These are phyloP conservation scores for Tilletia setariae DNA, from an alignment of 1,284 basidiomycete genomes.

Conservation along the genomic window DNA sequence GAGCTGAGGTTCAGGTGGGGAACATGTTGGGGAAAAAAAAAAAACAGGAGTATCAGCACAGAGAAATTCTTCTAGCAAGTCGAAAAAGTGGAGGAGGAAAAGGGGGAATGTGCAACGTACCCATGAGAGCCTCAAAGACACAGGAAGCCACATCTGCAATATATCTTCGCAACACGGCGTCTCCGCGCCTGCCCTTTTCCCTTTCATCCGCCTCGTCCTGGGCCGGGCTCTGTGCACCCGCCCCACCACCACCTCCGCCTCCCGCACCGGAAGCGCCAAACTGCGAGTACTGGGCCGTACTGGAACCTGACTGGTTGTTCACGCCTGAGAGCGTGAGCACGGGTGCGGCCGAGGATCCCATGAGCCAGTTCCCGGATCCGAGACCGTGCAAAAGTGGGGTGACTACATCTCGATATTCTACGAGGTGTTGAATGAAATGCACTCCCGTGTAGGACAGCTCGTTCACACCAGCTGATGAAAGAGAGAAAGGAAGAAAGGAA, in stretches of 20 bases:
- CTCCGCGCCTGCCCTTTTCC: background rate
- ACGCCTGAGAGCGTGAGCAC: constrained; percentile 29
- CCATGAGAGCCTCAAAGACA: constrained; percentile 3
- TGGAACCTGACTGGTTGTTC: background rate
- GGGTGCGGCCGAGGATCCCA: constrained; percentile 39
- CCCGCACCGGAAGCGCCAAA: background rate
- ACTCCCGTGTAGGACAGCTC: constrained; percentile 46
- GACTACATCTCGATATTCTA: constrained; percentile 46
- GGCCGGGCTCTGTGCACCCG: constrained; percentile 3
- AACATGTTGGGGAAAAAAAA: background rate
- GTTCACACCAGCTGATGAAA: constrained; percentile 36
- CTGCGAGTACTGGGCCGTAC: background rate
- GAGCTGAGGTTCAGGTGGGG: constrained; percentile 14
- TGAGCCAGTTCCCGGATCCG: constrained; percentile 47
- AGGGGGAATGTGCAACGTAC: background rate
- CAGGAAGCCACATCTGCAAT: constrained; percentile 2
- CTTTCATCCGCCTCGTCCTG: constrained; percentile 16
- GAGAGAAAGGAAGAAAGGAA: background rate
- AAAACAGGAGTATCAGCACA: background rate
- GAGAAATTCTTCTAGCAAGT: too few species aligned
- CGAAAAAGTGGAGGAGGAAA: too few species aligned
- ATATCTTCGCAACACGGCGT: constrained; percentile 8
- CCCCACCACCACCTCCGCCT: background rate
- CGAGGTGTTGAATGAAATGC: constrained; percentile 37
- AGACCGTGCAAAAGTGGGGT: constrained; percentile 38